Conservation (phyloP, 352 stramenopile species). For the Globisporangium heterothallicum region DNA sequence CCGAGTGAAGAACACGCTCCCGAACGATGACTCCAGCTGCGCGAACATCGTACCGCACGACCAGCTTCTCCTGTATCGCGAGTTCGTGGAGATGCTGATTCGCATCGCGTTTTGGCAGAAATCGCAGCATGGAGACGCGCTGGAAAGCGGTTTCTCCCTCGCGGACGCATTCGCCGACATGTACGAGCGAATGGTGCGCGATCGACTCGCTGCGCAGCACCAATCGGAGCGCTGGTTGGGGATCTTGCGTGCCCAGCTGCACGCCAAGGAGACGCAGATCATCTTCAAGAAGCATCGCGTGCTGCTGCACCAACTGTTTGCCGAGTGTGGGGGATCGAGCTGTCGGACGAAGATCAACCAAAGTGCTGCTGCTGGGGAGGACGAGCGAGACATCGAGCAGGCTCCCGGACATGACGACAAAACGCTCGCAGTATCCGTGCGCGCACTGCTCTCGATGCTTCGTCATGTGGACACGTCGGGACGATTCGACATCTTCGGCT, state of each 20-base stretch:
- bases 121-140: conserved; percentile 9
- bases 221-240: conserved; percentile 18
- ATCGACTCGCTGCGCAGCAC: conserved; percentile 19
- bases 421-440: conserved; percentile 11
- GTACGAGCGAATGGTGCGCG: conserved; percentile 35
- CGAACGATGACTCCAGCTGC: conserved; percentile 18
- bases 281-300: conserved; percentile 37
- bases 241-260: conserved; percentile 23
- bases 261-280: conserved; percentile 33
- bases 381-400: not conserved
- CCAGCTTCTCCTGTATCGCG: conserved; percentile 42
- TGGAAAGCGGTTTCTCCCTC: conserved; percentile 12
- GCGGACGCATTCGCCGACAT: conserved; percentile 38
- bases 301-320: conserved; percentile 28
- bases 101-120: conserved; percentile 34
- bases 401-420: not conserved
- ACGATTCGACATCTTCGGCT: conserved; percentile 1
- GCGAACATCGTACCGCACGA: conserved; percentile 23
- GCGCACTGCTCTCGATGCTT: conserved; percentile 13
- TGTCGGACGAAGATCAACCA: not conserved
- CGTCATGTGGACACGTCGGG: conserved; percentile 4
- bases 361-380: not conserved
- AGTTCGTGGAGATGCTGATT: conserved; percentile 70
- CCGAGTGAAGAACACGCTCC: conserved; percentile 15
- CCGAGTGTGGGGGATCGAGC: conserved; percentile 10